phyloP scores from a whole-genome alignment of 305 asterid species.

The Andrographis paniculata region DNA sequence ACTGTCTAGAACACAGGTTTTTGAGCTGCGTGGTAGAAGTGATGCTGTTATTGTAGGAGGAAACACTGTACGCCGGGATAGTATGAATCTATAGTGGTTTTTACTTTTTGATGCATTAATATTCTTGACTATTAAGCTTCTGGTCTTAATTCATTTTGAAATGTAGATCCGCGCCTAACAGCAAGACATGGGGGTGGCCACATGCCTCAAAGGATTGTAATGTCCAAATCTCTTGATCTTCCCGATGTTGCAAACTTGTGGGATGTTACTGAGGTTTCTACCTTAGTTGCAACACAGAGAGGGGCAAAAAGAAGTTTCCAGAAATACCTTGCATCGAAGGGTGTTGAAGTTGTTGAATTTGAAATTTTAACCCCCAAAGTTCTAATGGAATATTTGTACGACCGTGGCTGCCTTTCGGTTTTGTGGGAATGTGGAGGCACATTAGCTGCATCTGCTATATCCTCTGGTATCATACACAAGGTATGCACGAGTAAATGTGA shows the following conservation, averaged over 20 bases:
- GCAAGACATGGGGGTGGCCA: slow-evolving; percentile 97
- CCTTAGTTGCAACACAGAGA: slow-evolving; percentile 90
- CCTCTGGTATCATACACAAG: slow-evolving; percentile 89
- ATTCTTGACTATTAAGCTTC: slow-evolving; percentile 22
- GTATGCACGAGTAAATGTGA: slow-evolving; percentile 25
- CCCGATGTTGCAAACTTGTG: slow-evolving; percentile 89
- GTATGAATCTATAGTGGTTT: slow-evolving; percentile 45
- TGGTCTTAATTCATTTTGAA: slow-evolving; percentile 28
- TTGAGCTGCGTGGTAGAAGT: slow-evolving; percentile 91
- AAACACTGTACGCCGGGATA: slow-evolving; percentile 93
- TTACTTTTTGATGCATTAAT: slow-evolving; percentile 18
- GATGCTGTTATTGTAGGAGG: slow-evolving; percentile 99
- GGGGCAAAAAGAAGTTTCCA: slow-evolving; percentile 90
- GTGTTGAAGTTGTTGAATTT: slow-evolving; percentile 89
- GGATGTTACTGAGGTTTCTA: slow-evolving; percentile 78
- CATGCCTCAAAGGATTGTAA: slow-evolving; percentile 79
- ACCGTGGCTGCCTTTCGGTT: slow-evolving; percentile 89
- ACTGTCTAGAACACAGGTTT: slow-evolving; percentile 71
- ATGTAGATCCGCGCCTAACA: slow-evolving; percentile 85
- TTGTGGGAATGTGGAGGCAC: slow-evolving; percentile 99
- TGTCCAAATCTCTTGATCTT: slow-evolving; percentile 87
- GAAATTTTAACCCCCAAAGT: slow-evolving; percentile 84
- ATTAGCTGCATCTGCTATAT: slow-evolving; percentile 92
- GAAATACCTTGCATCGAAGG: slow-evolving; percentile 83
- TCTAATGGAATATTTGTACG: slow-evolving; percentile 74